Conservation (phyloP, 495 filamentous ascomycete genomes). For the Penicillium samsonianum region DNA sequence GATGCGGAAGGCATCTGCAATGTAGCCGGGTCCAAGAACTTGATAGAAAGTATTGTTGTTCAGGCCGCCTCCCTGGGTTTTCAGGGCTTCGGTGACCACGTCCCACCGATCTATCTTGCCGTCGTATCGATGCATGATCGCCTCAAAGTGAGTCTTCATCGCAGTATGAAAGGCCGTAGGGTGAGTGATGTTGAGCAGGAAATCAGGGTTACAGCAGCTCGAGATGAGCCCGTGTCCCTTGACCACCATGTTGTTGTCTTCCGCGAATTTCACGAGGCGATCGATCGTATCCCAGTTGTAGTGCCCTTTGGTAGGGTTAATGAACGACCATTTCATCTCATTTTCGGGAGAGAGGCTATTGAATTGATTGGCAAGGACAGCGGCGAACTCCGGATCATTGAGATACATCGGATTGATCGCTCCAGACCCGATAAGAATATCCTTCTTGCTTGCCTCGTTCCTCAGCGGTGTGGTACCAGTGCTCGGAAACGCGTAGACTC, state of each 20-base stretch:
- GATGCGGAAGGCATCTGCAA: constrained; percentile 2
- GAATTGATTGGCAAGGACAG: not conserved
- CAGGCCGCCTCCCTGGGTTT: constrained; percentile 17
- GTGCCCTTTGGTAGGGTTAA: constrained; percentile 1
- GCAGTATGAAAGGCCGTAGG: constrained; percentile 13
- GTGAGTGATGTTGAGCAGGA: constrained; percentile 17
- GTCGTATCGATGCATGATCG: constrained; percentile 15
- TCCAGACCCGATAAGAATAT: constrained; percentile 1
- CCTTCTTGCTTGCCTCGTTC: not conserved
- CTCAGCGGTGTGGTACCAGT: not conserved
- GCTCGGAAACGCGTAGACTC: not conserved
- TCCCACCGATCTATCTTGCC: constrained; percentile 17
- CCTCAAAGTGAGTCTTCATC: constrained; percentile 4
- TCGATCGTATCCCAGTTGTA: constrained; percentile 1
- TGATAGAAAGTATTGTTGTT: not conserved
- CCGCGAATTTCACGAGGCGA: not conserved
- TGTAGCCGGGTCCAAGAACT: not conserved
- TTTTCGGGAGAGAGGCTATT: constrained; percentile 4
- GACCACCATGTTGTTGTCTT: constrained; percentile 14
- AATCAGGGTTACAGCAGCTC: constrained; percentile 21
- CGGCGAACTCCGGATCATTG: not conserved
- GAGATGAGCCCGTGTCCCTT: constrained; percentile 21
- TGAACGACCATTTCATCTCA: not conserved
- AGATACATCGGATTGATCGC: not conserved
- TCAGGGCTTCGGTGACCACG: constrained; percentile 15